Evolutionary conservation across 345 rosid species (phyloP), one percentile per base, ranked within the genome.

Genomic region (Moricandia arvensis): DNA sequence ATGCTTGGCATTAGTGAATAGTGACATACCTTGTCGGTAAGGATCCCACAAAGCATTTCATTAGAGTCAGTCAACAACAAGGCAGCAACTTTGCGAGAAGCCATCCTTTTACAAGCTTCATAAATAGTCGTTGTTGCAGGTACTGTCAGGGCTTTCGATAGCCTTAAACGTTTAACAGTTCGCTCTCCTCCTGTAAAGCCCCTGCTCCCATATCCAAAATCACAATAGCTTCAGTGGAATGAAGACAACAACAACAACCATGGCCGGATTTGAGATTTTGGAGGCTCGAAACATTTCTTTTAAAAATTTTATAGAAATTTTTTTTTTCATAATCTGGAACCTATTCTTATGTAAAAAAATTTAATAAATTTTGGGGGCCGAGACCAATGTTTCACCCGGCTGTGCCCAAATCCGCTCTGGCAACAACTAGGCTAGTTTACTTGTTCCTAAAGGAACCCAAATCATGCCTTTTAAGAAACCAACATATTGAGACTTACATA

Each of bases 11-110:
- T 34, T 34, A 43, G 15, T 43, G 15, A 43, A n/a, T n/a, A n/a
- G n/a, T n/a, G n/a, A n/a, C n/a, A n/a, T n/a, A 93, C 99, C 95
- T 91, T 96, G 77, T 93, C 99, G 0, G 99, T 96, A 65, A 96
- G 99, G 69, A 96, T 96, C 79, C 99, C 99, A 79, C 99, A 93
- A 62, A 96, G 96, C 75, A 96, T 83, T 21, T 93, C 95, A 80
- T 91, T 90, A 69, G 99, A 84, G 70, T 96, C 98, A 8, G 99
- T 96, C 21, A 96, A 85, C 82, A 96, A 76, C 60, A 93, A 79
- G 35, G 99, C 99, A 86, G 93, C 99, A 82, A 93, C 88, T 77
- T 90, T 80, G 24, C 98, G 95, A 71, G 99, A 86, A 81, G 92
- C 92, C 99, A 96, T 96, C 41, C 96, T 81, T 59, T 90, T 88